Base-by-base conservation (phyloP, 129 eudicot species). In the Saposhnikovia divaricata region DNA sequence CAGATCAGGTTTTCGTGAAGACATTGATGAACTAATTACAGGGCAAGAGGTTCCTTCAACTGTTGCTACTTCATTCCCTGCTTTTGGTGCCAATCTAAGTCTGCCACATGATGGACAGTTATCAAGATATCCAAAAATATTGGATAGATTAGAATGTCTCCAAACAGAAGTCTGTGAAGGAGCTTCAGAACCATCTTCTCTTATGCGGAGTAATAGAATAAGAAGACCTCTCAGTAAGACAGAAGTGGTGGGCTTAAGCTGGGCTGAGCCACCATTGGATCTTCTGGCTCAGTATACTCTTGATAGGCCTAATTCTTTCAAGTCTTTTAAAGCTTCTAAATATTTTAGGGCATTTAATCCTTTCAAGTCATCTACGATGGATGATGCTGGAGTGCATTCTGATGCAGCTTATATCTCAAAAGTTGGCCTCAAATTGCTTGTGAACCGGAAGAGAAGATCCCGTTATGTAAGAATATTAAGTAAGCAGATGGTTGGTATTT, bases 401-500 rank as follows among this genome's bases (percentile, higher is more conserved):
- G 87, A 86, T 51, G 89, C 86, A 47, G n/a, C 81, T 81, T 81
- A 84, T 19, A 85, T 87, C 47, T 75, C 85, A 15, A 93, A 89
- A 61, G 80, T 88, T 78, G 91, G 90, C 85, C 93, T 95, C 80
- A 94, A 95, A 63, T 82, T 92, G 9, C 83, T 90, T 38, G 79
- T 95, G 80, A 83, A 90, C 76, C 87, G 90, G 77, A 95, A 90
- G 81, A 86, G 91, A 78, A 87, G 89, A 85, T 82, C 97, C 12
- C 83, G 89, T 10, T 95, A 89, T 85, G 97, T 90, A 53, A 90
- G 96, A 85, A 90, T 95, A 55, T 89, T 90, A 48, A 95, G 99
- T 90, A 95, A 90, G 89, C 99, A 95, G 87, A 95, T 95, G 99
- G 96, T 95, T 85, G 99, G 99, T 48, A 42, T 95, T 37, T 95